Evolutionary conservation across 768 basidiomycete genomes (phyloP), one percentile per base, ranked within the genome.

Genomic region (Galerina sulciceps): DNA sequence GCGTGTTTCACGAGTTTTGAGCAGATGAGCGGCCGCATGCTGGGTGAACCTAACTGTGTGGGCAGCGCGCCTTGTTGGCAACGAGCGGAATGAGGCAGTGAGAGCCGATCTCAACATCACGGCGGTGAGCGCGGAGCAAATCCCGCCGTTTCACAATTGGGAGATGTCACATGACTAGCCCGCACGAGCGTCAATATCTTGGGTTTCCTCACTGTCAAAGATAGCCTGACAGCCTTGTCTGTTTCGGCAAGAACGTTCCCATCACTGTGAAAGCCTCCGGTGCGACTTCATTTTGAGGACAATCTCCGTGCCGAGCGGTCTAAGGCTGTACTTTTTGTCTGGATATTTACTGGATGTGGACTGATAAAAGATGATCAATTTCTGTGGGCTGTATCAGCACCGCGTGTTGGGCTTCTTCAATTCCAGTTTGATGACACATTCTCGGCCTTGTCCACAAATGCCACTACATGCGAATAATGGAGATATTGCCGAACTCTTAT

Each of bases 401-500:
- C 64, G 60, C 61, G 60, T 62, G 64, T 55, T 51, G 57, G 50
- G 26, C 45, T 53, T 55, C 42, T 43, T 53, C 50, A 46, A 42
- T 57, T 45, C 20, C 17, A 45, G 36, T 38, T 42, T 35, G 57
- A 56, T 53, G 45, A 51, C 53, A 49, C 45, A 51, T 54, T 35
- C 41, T 55, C 61, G 61, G 61, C 54, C 35, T 20, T 40, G 26
- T 23, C 26, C 43, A 49, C 46, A 58, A 60, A 37, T 58, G 63
- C 59, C 63, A 65, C 57, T 53, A 20, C 53, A 55, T 63, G 62
- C 55, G 62, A 63, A 63, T 13, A 36, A 36, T 52, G 58, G 55
- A 40, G 45, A 58, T 55, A 58, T 54, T 42, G 31, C 55, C 57
- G 57, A 38, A 42, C 15, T 46, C 48, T 23, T 58, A 59, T 56